Percentiles rank a stretch among this genome's conserved stretches.
These are phyloP conservation scores for Apiotrichum mycotoxinovorans DNA, from an alignment of 1,284 basidiomycete species.

Conservation along the genomic window DNA sequence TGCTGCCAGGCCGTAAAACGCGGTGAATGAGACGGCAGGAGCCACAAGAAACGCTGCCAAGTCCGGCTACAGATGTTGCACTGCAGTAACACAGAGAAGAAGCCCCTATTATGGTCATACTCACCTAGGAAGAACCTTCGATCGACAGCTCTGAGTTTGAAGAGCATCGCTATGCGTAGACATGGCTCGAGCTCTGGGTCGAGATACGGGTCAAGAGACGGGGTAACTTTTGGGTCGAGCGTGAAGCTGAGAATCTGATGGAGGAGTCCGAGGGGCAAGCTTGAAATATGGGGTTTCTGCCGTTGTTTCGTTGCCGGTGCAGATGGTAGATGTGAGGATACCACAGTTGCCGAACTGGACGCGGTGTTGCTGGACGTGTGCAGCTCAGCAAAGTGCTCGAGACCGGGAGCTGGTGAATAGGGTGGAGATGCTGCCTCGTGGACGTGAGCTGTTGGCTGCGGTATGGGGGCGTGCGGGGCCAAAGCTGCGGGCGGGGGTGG, in stretches of 20 bases:
- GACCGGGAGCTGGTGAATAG: not conserved
- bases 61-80: too few species aligned
- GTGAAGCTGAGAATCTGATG: conserved; percentile 35
- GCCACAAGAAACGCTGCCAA: too few species aligned
- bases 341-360: not conserved
- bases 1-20: not conserved
- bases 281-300: not conserved
- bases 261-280: conserved; percentile 33
- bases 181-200: conserved; percentile 35
- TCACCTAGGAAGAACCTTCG: conserved; percentile 39
- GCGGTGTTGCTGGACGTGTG: not conserved
- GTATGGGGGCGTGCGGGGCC: not conserved
- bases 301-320: not conserved
- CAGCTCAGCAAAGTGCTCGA: not conserved
- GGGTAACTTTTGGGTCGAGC: conserved; percentile 35
- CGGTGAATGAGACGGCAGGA: too few species aligned
- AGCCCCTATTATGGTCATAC: too few species aligned
- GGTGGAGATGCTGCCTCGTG: not conserved
- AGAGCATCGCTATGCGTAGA: conserved; percentile 31
- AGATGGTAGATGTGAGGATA: too few species aligned
- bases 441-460: not conserved
- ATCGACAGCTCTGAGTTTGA: conserved; percentile 32
- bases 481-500: not conserved
- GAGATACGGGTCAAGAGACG: conserved; percentile 20
- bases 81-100: too few species aligned